Base-by-base conservation (phyloP, 257 asterid genomes). In the Linaria vulgaris region DNA sequence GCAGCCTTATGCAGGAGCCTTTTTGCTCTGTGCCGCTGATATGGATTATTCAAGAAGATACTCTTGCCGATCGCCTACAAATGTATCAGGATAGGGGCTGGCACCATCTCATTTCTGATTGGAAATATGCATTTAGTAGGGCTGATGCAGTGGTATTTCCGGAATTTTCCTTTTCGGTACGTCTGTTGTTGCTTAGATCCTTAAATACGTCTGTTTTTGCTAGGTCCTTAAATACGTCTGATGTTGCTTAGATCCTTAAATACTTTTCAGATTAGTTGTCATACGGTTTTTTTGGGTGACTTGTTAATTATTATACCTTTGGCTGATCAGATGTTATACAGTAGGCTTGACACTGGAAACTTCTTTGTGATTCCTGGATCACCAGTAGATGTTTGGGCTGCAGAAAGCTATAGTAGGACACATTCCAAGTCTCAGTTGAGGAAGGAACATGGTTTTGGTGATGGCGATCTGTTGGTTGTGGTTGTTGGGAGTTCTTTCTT, bases 1-100 rank as follows among this genome's bases (percentile, higher is more conserved):
- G 95, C 99, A 94, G 99, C 95, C 96, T 94, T 77, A 90, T 94
- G 99, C 99, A 87, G 96, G 97, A 94, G 95, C 99, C 99, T 41
- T 94, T 94, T 73, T 81, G 96, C 97, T 94, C 95, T 77, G 90
- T 94, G 75, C 94, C 97, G 39, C 86, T 94, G 31, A 73, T 94
- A 78, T 94, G 96, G 99, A 85, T 90, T 63, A 79, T 94, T 80
- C 95, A 94, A 76, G 95, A 87, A 74, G 97, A 90, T 76, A 80
- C 85, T 16, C 97, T 94, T 46, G 95, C 95, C 68, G 77, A 60
- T 64, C 97, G 95, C 74, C 80, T 94, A 67, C 87, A 60, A 66
- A 54, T 73, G 62, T 94, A 94, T 57, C 75, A 81, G 76, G 76
- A 70, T 54, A 81, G 19, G 82, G 83, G 87, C 67, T 84, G 95